A percentile compares a stretch with the other conserved stretches of the same genome.
These are phyloP conservation scores for Scheffersomyces segobiensis DNA, from an alignment of 1,139 yeast species.

Conservation along the genomic window DNA sequence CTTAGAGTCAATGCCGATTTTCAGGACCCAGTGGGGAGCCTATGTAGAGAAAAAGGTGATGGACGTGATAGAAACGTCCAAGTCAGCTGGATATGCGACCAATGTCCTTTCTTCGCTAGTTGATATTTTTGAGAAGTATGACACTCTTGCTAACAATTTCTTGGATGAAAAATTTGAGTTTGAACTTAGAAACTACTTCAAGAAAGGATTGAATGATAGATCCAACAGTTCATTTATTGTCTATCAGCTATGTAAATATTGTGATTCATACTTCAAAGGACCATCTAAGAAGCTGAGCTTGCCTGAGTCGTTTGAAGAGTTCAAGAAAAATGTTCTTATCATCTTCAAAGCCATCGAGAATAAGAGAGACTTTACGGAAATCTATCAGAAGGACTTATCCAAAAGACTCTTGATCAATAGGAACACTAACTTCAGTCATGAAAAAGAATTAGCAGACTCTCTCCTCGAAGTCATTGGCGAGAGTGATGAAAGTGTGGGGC, in stretches of 20 bases:
- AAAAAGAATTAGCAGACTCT: constrained; percentile 25
- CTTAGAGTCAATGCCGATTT: constrained; percentile 10
- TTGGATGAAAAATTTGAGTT: constrained; percentile 24
- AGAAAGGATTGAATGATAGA: constrained; percentile 22
- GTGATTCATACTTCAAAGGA: constrained; percentile 32
- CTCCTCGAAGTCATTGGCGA: constrained; percentile 33
- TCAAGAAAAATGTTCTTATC: constrained; percentile 21
- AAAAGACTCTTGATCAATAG: constrained; percentile 33
- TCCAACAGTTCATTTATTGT: constrained; percentile 20
- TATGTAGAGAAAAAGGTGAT: constrained; percentile 6
- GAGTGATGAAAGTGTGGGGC: constrained; percentile 29
- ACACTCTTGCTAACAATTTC: constrained; percentile 7
- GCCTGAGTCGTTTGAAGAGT: constrained; percentile 15
- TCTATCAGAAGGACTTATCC: constrained; percentile 39
- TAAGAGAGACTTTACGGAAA: constrained; percentile 32
- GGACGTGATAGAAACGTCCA: constrained; percentile 2
- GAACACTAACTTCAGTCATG: constrained; percentile 21
- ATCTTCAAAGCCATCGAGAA: constrained; percentile 37
- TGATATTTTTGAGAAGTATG: constrained; percentile 4
- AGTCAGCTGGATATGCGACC: neutral
- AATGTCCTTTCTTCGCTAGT: constrained; percentile 6
- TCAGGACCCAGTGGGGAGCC: constrained; percentile 14
- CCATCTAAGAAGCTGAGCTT: constrained; percentile 8
- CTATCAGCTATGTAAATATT: constrained; percentile 32
- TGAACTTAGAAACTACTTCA: constrained; percentile 30